A percentile compares a stretch with the other conserved stretches of the same genome.
Evolutionary conservation across 1,284 basidiomycete genomes (phyloP).

Genomic region (Irpex rosettiformis): DNA sequence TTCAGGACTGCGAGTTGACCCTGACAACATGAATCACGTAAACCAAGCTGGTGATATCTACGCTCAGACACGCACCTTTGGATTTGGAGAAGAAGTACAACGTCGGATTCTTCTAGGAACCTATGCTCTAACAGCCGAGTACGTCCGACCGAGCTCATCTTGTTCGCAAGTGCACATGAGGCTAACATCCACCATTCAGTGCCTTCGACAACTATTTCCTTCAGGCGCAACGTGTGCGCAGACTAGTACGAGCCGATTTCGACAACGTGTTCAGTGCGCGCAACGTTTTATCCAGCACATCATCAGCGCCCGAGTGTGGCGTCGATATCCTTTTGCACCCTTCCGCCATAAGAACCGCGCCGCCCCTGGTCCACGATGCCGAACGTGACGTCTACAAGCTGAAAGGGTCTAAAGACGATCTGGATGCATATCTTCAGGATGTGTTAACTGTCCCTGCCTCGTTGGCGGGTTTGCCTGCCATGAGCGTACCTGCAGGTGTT

Average conservation of each 20-base stretch:
- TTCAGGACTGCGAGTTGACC: conserved; percentile 46
- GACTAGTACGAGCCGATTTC: conserved; percentile 73
- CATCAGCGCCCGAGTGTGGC: conserved; percentile 27
- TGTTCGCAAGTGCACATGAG: background rate
- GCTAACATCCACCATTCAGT: conserved; percentile 36
- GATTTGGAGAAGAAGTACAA: conserved; percentile 85
- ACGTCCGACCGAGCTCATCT: conserved; percentile 26
- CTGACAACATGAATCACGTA: conserved; percentile 38
- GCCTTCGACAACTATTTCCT: conserved; percentile 97
- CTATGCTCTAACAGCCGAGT: conserved; percentile 91
- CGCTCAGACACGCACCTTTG: conserved; percentile 55
- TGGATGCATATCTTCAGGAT: conserved; percentile 83
- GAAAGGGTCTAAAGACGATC: conserved; percentile 16
- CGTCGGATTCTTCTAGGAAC: conserved; percentile 91
- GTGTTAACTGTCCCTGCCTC: conserved; percentile 91
- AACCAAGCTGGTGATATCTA: conserved; percentile 51
- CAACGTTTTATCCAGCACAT: conserved; percentile 37
- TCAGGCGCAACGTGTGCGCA: conserved; percentile 83
- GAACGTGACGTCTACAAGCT: background rate
- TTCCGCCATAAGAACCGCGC: conserved; percentile 79
- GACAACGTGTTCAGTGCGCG: conserved; percentile 60
- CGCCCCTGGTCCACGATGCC: conserved; percentile 36
- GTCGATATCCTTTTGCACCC: conserved; percentile 88
- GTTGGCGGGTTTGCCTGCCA: conserved; percentile 82
- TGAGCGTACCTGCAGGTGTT: conserved; percentile 65